Percentiles rank a stretch among this genome's conserved stretches.
phyloP scores from a whole-genome alignment of 805 yeast genomes.

The Cyberlindnera maritima region DNA sequence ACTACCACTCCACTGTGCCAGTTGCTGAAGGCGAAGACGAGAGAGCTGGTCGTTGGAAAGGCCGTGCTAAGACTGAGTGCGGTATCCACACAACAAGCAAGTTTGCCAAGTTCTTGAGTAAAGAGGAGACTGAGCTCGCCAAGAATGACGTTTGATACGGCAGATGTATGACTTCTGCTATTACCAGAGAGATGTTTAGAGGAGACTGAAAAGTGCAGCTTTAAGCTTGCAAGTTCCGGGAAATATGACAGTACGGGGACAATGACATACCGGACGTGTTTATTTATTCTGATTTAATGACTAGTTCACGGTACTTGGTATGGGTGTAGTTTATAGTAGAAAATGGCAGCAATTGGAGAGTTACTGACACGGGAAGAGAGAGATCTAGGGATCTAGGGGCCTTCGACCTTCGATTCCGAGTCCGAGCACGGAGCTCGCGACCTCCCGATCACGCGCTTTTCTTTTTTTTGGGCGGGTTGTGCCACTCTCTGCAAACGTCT shows the following conservation, averaged over 20 bases:
- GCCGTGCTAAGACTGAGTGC: conserved; percentile 88
- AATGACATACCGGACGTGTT: not conserved
- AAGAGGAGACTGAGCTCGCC: conserved; percentile 4
- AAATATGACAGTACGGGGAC: not conserved
- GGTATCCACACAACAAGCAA: conserved; percentile 86
- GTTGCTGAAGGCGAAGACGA: conserved; percentile 92
- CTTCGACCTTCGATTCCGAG: no score
- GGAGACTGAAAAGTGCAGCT: not conserved
- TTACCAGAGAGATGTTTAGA: not conserved
- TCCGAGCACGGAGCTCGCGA: not conserved
- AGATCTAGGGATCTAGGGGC: no score
- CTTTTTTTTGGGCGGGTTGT: not conserved
- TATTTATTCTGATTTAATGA: not conserved
- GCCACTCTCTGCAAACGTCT: not conserved
- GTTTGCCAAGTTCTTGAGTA: conserved; percentile 57
- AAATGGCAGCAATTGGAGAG: not conserved
- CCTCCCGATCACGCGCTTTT: not conserved
- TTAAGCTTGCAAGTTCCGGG: no score
- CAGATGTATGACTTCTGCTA: not conserved
- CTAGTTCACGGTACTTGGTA: no score
- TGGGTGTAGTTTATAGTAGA: not conserved
- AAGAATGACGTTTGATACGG: not conserved
- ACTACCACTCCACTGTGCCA: conserved; percentile 91
- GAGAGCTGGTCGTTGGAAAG: conserved; percentile 97
- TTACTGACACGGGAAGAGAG: no score